Base-by-base conservation (phyloP, 257 asterid species). In the Solanum peruvianum region DNA sequence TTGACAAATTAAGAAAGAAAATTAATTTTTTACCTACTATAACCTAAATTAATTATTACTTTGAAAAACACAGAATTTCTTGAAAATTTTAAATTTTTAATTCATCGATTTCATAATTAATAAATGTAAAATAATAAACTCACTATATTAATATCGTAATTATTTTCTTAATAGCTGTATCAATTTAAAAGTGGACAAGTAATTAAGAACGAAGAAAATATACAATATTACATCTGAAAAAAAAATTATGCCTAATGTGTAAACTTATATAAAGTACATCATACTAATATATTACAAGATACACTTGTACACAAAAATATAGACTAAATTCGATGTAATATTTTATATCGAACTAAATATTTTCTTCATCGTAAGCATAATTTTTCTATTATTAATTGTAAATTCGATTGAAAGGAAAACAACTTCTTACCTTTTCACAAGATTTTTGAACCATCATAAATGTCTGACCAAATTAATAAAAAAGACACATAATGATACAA, bases 401-500 rank as follows among this genome's bases (percentile, higher is more conserved):
- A 71, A 71, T 4, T 2, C 9, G 18, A 77, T 44, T 4, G 42
- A 33, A 33, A 13, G n/a, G 2, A 44, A 77, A 25, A 78, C 41
- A n/a, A 25, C 41, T 78, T 44, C 20, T 44, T 4, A 44, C 16
- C 3, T 4, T 78, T 78, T 86, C 80, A 60, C 85, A 29, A 67
- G 16, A 49, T 11, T 4, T 58, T 45, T 67, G 52, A 49, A 82
- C 73, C 9, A 44, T 75, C 25, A 7, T 45, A 37, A 20, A 69
- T 47, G 84, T 80, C 18, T 84, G 91, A 87, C 91, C 70, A 86
- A 69, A 87, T 89, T 56, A 87, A 89, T 0, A 33, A 33, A 75
- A 75, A 16, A 31, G 3, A 31, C 3, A 31, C 3, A 31, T 31
- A 84, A 71, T 69, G 88, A 84, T 86, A 86, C 27, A 29, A 87